Evolutionary conservation across 2,329 filamentous ascomycete genomes (phyloP), one percentile per base, ranked within the genome.

Genomic region (Hymenoscyphus fraxineus): DNA sequence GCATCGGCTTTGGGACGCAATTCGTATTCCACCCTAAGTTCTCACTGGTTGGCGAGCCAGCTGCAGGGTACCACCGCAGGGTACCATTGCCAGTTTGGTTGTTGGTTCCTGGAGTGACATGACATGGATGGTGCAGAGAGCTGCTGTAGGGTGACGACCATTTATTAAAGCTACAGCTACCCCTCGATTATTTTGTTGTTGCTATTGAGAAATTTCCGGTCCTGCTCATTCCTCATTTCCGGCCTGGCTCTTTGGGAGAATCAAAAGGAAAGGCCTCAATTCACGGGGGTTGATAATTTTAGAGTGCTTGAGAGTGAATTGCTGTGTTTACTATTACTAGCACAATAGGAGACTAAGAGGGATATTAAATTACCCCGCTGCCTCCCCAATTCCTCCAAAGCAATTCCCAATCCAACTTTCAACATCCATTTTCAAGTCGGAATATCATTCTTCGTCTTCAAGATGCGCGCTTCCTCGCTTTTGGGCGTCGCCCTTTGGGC

Each of bases 131-230:
- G 16, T 40, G 19, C 31, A 57, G 32, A 39, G 40, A 41, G 15
- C 35, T 60, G 63, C 31, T 40, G 31, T 31, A 27, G 27, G 27
- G 27, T 27, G 27, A 27, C 27, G 13, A 22, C 47, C 59, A 47
- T 54, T 35, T 62, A 44, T 41, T 56, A 70, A 68, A 70, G 62
- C 61, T 65, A 32, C 55, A 67, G 65, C 65, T 67, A 54, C 62
- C 67, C 66, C 66, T 61, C 64, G 55, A 47, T 7, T 10, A 2
- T 9, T 35, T 10, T 3, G 9, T 58, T 39, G 47, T 19, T 54
- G 19, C 47, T 13, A 22, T 27, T 54, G 10, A 19, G 44, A 51
- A 27, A 19, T 61, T 61, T 54, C 47, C 47, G 12, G 19, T 54
- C 44, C 19, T 54, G 47, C 10, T 22, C 5, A 54, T 12, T 4